Evolutionary conservation across 345 rosid genomes (phyloP).

Genomic region (Moricandia moricandioides): DNA sequence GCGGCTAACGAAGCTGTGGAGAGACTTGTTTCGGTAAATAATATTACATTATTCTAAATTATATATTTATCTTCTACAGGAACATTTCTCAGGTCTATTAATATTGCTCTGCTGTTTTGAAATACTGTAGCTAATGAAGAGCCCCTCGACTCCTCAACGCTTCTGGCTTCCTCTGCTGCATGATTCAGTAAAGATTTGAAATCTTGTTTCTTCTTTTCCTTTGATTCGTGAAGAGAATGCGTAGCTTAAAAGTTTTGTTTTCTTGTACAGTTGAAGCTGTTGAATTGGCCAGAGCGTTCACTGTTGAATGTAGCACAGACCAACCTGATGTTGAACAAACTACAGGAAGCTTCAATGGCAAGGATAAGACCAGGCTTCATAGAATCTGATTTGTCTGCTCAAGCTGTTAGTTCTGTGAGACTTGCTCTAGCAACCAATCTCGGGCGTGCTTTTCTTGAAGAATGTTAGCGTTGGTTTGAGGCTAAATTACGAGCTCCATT

Average conservation of each 20-base stretch:
- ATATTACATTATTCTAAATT: background rate
- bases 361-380: slow-evolving; percentile 68
- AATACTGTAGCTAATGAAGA: slow-evolving; percentile 80
- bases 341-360: slow-evolving; percentile 75
- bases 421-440: slow-evolving; percentile 81
- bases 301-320: slow-evolving; percentile 65
- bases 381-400: slow-evolving; percentile 57
- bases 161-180: slow-evolving; percentile 88
- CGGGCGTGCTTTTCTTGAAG: slow-evolving; percentile 78
- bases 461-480: slow-evolving; percentile 30
- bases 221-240: background rate
- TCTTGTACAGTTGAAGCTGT: slow-evolving; percentile 62
- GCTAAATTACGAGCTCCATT: background rate
- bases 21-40: slow-evolving; percentile 65
- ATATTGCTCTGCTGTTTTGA: slow-evolving; percentile 3
- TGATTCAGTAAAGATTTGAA: slow-evolving; percentile 64
- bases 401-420: slow-evolving; percentile 65
- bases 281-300: slow-evolving; percentile 70
- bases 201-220: background rate
- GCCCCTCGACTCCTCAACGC: slow-evolving; percentile 81
- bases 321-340: slow-evolving; percentile 69
- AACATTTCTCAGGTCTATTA: background rate
- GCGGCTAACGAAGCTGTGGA: slow-evolving; percentile 70
- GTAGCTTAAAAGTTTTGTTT: background rate
- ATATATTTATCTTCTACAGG: background rate